Percentiles rank a stretch among this genome's conserved stretches.
Evolutionary conservation across 2,329 filamentous ascomycete species (phyloP).

Genomic region (Pseudocercospora cruenta): DNA sequence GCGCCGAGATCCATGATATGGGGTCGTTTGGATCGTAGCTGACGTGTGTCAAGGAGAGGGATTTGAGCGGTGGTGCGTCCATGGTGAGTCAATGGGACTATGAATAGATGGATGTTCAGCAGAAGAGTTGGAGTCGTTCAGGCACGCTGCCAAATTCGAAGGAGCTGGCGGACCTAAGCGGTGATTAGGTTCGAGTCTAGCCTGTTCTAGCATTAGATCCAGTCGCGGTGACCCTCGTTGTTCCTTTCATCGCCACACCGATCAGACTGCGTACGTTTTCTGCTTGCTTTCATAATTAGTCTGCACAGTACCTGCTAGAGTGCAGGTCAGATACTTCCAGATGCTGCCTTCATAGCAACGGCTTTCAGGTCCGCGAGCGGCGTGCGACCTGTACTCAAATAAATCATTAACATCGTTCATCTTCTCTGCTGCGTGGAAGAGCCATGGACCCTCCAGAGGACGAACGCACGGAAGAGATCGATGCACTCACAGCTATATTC

Average conservation of each 20-base stretch:
- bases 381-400: slow-evolving; percentile 22
- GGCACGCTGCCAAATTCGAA: not conserved
- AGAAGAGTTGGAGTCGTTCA: not conserved
- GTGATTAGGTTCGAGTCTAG: not conserved
- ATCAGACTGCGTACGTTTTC: not conserved
- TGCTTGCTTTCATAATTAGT: not conserved
- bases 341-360: slow-evolving; percentile 32
- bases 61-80: slow-evolving; percentile 70
- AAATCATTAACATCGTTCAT: not conserved
- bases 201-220: not conserved
- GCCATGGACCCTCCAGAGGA: slow-evolving; percentile 45
- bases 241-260: not conserved
- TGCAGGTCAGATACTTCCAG: slow-evolving; percentile 3
- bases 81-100: slow-evolving; percentile 36
- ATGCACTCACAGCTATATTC: slow-evolving; percentile 63
- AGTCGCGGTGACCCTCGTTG: not conserved
- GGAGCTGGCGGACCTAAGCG: not conserved
- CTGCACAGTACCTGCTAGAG: not conserved
- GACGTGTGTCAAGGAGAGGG: slow-evolving; percentile 91
- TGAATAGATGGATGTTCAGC: not conserved
- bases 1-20: slow-evolving; percentile 85
- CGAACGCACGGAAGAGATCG: slow-evolving; percentile 63
- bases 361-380: slow-evolving; percentile 27
- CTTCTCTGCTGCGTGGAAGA: not conserved
- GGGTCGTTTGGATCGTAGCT: slow-evolving; percentile 92